Conservation (phyloP, 176 grass and related monocot genomes). For the Aegilops speltoides region DNA sequence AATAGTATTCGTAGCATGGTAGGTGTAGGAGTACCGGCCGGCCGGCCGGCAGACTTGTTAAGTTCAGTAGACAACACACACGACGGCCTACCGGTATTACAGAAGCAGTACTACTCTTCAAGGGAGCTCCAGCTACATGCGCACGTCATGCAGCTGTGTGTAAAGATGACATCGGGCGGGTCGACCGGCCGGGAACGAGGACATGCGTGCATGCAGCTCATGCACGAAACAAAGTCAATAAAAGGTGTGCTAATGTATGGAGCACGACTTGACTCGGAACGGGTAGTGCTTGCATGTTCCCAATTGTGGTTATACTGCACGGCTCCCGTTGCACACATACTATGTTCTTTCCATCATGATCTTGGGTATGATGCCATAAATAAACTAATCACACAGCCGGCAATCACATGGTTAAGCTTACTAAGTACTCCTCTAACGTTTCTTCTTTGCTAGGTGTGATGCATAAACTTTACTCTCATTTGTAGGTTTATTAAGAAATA, state of each 20-base stretch:
- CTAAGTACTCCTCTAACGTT: too few species aligned
- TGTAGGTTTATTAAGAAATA: too few species aligned
- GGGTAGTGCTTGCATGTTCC: background rate
- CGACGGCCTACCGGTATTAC: too few species aligned
- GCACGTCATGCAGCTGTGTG: too few species aligned
- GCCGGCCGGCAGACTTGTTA: background rate
- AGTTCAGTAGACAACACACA: background rate
- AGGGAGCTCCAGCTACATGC: too few species aligned
- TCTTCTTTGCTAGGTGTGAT: background rate
- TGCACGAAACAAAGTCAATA: too few species aligned
- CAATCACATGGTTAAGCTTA: too few species aligned
- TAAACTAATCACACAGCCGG: background rate
- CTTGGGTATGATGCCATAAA: background rate
- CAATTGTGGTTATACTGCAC: background rate
- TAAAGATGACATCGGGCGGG: too few species aligned
- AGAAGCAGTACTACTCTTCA: too few species aligned
- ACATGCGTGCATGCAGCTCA: too few species aligned
- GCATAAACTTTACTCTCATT: background rate
- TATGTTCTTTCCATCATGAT: background rate
- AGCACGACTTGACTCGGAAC: background rate
- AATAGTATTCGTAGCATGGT: constrained; percentile 11
- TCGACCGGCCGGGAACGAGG: too few species aligned
- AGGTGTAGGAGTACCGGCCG: background rate
- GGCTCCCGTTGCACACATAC: background rate
- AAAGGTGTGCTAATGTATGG: background rate